A percentile compares a stretch with the other conserved stretches of the same genome.
phyloP scores from a whole-genome alignment of 2,329 filamentous ascomycete genomes.

The Nigrograna mackinnonii region DNA sequence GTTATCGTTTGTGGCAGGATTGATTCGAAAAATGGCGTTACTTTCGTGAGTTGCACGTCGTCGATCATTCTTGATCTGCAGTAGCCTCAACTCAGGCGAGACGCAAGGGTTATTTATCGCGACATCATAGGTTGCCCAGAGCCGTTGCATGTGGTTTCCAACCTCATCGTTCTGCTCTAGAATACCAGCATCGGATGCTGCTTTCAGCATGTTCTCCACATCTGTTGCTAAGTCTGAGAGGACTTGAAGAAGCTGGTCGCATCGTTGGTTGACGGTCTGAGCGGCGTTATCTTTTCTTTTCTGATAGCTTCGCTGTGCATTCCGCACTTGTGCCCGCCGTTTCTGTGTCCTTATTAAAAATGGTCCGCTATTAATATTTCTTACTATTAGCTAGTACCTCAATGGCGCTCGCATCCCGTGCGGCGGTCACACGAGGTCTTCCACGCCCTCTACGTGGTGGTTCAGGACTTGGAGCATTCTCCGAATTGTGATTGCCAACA shows the following conservation, averaged over 20 bases:
- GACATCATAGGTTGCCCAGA: constrained; percentile 20
- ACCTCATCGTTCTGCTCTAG: constrained; percentile 17
- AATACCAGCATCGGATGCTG: constrained; percentile 12
- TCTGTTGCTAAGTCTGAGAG: constrained; percentile 22
- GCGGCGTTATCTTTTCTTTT: constrained; percentile 25
- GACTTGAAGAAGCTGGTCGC: constrained; percentile 23
- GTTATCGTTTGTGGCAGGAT: background rate
- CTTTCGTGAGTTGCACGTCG: constrained; percentile 10
- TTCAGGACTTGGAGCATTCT: background rate
- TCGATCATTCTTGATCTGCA: constrained; percentile 21
- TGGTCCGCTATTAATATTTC: background rate
- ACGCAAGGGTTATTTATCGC: constrained; percentile 19
- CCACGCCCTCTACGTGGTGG: constrained; percentile 17
- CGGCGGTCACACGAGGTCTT: constrained; percentile 19
- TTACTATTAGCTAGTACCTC: constrained; percentile 15
- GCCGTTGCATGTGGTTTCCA: constrained; percentile 14
- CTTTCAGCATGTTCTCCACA: constrained; percentile 21
- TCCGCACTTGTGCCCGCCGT: constrained; percentile 27
- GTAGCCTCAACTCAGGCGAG: constrained; percentile 17
- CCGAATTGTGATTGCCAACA: background rate
- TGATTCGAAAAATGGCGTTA: constrained; percentile 1
- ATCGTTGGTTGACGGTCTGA: constrained; percentile 15
- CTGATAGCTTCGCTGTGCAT: constrained; percentile 26
- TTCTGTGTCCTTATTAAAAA: constrained; percentile 13
- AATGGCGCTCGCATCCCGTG: constrained; percentile 18